Conservation (phyloP, 208 protist species). For the Lotmaria passim region DNA sequence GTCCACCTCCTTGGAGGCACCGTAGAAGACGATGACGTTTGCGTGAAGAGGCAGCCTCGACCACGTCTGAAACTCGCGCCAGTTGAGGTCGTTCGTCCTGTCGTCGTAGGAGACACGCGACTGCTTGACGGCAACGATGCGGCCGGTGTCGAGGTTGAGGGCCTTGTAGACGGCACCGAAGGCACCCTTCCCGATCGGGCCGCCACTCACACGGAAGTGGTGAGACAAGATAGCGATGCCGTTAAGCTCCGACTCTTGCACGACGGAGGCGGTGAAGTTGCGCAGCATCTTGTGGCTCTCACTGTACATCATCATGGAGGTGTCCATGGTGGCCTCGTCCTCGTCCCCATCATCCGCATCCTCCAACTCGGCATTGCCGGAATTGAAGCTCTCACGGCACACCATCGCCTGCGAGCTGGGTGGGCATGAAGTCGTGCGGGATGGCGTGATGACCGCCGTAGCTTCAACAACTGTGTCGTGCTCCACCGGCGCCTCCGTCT, state of each 20-base stretch:
- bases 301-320: conserved; percentile 20
- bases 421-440: conserved; percentile 28
- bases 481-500: neutral
- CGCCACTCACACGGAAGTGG: conserved; percentile 60
- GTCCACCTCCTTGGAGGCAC: conserved; percentile 60
- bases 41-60: conserved; percentile 65
- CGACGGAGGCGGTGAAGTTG: conserved; percentile 62
- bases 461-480: neutral
- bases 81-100: conserved; percentile 48
- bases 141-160: conserved; percentile 64
- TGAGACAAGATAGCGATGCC: conserved; percentile 46
- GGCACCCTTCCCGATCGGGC: conserved; percentile 63
- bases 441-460: conserved; percentile 7
- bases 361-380: neutral
- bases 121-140: conserved; percentile 72
- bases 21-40: conserved; percentile 73
- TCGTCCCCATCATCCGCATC: conserved; percentile 16
- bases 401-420: conserved; percentile 27
- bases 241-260: conserved; percentile 42
- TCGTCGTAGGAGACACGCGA: conserved; percentile 52
- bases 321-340: conserved; percentile 12
- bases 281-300: conserved; percentile 21
- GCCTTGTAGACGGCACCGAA: conserved; percentile 74
- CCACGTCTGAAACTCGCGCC: conserved; percentile 64
- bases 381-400: conserved; percentile 5